phyloP scores from a whole-genome alignment of 2,329 filamentous ascomycete species.

The Orbilia brochopaga region DNA sequence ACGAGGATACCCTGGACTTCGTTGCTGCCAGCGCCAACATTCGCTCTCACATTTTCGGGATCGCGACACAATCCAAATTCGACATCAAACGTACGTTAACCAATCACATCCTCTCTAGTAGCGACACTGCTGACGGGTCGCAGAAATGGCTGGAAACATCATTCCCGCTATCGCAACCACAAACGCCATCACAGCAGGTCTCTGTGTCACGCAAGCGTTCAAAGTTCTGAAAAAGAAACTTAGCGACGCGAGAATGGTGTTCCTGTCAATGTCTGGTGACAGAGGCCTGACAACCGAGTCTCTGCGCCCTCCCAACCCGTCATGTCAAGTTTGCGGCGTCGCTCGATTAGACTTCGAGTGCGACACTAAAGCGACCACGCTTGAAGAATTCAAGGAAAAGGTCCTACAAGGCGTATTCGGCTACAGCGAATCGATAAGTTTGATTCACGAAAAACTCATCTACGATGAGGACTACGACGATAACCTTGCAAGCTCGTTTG shows the following conservation, averaged over 20 bases:
- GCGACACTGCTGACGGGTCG: conserved; percentile 31
- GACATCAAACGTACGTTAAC: conserved; percentile 77
- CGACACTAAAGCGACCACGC: conserved; percentile 73
- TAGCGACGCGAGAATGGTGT: conserved; percentile 66
- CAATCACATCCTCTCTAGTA: conserved; percentile 1
- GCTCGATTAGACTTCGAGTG: conserved; percentile 71
- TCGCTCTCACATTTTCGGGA: conserved; percentile 84
- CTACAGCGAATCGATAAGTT: conserved; percentile 79
- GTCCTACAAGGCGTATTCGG: conserved; percentile 73
- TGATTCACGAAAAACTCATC: conserved; percentile 76
- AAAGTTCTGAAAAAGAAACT: conserved; percentile 81
- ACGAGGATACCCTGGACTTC: conserved; percentile 92
- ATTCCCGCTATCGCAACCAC: conserved; percentile 98
- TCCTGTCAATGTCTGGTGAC: conserved; percentile 61
- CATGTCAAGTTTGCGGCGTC: conserved; percentile 82
- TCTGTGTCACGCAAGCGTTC: conserved; percentile 90
- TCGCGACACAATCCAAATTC: conserved; percentile 86
- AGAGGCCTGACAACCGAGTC: conserved; percentile 66
- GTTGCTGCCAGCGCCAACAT: conserved; percentile 90
- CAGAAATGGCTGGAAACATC: conserved; percentile 97
- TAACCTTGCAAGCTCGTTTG: conserved; percentile 79
- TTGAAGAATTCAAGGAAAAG: conserved; percentile 78
- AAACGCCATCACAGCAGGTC: conserved; percentile 90
- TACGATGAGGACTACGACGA: conserved; percentile 90
- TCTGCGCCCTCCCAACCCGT: conserved; percentile 71